Conservation (phyloP, 441 rosid genomes). For the Flueggea neowawraea region DNA sequence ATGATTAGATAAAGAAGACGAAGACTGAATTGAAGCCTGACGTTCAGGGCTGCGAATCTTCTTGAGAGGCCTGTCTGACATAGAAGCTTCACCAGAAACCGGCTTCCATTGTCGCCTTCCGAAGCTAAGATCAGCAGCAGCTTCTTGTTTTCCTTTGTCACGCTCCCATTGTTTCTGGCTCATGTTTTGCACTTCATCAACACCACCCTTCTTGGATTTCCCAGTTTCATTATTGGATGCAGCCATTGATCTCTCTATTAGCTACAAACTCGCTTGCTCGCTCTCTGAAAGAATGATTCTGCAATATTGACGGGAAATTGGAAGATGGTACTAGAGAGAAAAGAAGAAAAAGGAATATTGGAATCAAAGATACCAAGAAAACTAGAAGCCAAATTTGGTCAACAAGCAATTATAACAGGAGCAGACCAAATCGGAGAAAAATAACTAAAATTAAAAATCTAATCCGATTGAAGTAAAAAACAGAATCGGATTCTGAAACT, state of each 20-base stretch:
- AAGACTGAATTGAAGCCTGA: conserved; percentile 23
- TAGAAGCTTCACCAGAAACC: conserved; percentile 54
- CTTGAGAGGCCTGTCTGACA: conserved; percentile 53
- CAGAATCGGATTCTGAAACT: conserved; percentile 42
- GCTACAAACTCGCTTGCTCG: conserved; percentile 18
- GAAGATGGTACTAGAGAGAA: conserved; percentile 15
- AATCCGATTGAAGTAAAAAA: conserved; percentile 14
- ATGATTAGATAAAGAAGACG: no score
- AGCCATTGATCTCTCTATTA: no score
- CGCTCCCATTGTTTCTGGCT: conserved; percentile 24
- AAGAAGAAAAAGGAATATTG: neutral
- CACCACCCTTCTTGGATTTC: conserved; percentile 39
- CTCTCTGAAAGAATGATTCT: conserved; percentile 15
- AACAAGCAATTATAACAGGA: conserved; percentile 17
- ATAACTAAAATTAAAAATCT: neutral
- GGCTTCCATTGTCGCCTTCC: conserved; percentile 52
- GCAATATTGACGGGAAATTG: conserved; percentile 3
- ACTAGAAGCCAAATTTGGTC: conserved; percentile 29
- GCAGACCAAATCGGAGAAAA: no score
- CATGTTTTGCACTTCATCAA: conserved; percentile 27
- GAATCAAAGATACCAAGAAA: conserved; percentile 18
- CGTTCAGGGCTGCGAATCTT: conserved; percentile 65
- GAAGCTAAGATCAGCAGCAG: conserved; percentile 22
- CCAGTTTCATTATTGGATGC: conserved; percentile 38
- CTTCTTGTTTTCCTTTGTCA: conserved; percentile 31